Evolutionary conservation across 1,139 yeast genomes (phyloP), one percentile per base, ranked within the genome.

Genomic region (Taphrina betulina): DNA sequence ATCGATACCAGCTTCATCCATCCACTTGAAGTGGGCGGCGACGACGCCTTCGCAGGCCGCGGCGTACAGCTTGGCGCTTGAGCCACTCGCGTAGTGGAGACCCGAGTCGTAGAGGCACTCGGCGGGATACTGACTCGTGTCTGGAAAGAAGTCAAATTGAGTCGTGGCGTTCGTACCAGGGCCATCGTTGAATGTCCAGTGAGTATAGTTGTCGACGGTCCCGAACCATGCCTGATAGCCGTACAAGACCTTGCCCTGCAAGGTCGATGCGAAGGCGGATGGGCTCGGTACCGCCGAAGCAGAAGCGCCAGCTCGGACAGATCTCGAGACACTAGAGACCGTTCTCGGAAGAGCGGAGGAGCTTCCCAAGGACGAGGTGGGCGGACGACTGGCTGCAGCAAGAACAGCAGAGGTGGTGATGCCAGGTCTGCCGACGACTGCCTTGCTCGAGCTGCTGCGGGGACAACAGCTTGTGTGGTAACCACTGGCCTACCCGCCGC

Each of bases 1-100:
- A 14, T 34, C 37, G 17, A 34, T 34, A 14, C 17, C 17, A 10
- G n/a, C 16, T 14, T 34, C 37, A 14, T 34, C n/a, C 37, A 34
- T 34, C 37, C 37, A 34, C n/a, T 14, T 10, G 17, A 34, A 34
- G 37, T 34, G 37, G 5, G 37, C n/a, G 7, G 37, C 37, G 7
- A 34, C n/a, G 37, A 34, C 37, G 37, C 37, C 37, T n/a, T 34
- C 31, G 31, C 31, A 26, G 7, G 31, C 31, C 31, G 31, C 31
- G 10, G 31, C 12, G 31, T 26, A 26, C 10, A 26, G 31, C 12
- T 26, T 26, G 31, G 12, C 10, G 12, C 10, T 26, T 7, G 31
- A 7, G 7, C 31, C 31, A 26, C 12, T 26, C 12, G 31, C 31
- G 12, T 26, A 26, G 31, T 26, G 31, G 31, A 26, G 12, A 12